Evolutionary conservation across 495 filamentous ascomycete genomes (phyloP).

Genomic region (Penicillium silybi): DNA sequence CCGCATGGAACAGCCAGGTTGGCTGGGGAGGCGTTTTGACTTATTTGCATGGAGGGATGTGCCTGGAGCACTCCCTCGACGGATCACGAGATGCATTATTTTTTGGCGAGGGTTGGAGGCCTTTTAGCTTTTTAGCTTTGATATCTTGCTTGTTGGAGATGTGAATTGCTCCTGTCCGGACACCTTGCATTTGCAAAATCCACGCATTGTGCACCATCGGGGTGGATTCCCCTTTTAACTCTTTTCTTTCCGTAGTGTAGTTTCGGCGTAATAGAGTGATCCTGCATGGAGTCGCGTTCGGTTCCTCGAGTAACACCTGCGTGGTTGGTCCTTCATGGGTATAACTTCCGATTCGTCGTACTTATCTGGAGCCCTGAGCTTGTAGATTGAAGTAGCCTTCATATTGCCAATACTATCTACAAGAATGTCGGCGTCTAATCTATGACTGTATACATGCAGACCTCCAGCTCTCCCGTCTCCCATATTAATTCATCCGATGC

Average conservation of each 20-base stretch:
- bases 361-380: too few species aligned
- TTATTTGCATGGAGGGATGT: slow-evolving; percentile 20
- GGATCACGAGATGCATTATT: slow-evolving; percentile 17
- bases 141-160: slow-evolving; percentile 1
- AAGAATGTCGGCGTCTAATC: background rate
- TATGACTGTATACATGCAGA: background rate
- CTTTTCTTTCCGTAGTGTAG: background rate
- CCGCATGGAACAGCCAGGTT: slow-evolving; percentile 2
- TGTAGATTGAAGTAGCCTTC: too few species aligned
- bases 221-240: background rate
- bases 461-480: background rate
- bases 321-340: background rate
- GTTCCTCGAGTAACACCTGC: background rate
- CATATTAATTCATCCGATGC: background rate
- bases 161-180: background rate
- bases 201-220: background rate
- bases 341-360: background rate
- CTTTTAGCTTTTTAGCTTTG: slow-evolving; percentile 10
- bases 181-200: background rate
- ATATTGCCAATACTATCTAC: too few species aligned
- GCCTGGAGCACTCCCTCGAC: slow-evolving; percentile 23
- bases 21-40: slow-evolving; percentile 18
- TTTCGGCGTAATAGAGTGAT: background rate
- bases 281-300: background rate
- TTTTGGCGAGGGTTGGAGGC: slow-evolving; percentile 7